phyloP scores from a whole-genome alignment of 73 alveolate genomes.

The Tetrahymena thermophila region DNA sequence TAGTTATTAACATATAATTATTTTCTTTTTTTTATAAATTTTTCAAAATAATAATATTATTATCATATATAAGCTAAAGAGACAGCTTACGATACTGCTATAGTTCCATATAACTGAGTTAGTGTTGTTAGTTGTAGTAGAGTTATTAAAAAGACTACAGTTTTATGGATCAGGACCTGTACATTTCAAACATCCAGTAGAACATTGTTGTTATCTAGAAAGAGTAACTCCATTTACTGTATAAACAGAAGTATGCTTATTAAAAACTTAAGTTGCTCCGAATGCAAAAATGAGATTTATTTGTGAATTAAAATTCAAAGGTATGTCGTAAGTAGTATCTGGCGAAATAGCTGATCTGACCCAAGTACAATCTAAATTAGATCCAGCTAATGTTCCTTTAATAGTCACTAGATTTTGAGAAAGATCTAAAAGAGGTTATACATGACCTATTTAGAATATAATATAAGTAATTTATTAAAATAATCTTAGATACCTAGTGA shows the following conservation, averaged over 20 bases:
- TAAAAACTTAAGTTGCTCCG: background rate
- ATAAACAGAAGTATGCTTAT: background rate
- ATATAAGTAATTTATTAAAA: background rate
- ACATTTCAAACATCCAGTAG: background rate
- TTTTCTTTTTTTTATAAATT: too few relatives aligned
- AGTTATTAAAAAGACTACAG: background rate
- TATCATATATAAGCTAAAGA: background rate
- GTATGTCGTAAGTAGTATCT: background rate
- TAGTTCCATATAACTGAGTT: background rate
- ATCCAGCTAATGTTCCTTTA: background rate
- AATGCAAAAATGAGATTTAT: background rate
- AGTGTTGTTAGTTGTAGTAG: background rate
- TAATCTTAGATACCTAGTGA: background rate
- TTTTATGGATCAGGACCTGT: background rate
- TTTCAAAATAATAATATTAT: background rate
- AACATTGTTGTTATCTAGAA: background rate
- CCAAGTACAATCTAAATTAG: background rate
- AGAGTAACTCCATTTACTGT: background rate
- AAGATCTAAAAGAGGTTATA: background rate
- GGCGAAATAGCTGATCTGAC: background rate
- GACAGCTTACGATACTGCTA: background rate
- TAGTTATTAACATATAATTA: too few relatives aligned
- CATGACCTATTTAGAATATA: background rate
- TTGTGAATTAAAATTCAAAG: background rate
- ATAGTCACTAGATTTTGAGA: background rate